Conservation (phyloP, 139 green algal genomes). For the Chlorella sp. region DNA sequence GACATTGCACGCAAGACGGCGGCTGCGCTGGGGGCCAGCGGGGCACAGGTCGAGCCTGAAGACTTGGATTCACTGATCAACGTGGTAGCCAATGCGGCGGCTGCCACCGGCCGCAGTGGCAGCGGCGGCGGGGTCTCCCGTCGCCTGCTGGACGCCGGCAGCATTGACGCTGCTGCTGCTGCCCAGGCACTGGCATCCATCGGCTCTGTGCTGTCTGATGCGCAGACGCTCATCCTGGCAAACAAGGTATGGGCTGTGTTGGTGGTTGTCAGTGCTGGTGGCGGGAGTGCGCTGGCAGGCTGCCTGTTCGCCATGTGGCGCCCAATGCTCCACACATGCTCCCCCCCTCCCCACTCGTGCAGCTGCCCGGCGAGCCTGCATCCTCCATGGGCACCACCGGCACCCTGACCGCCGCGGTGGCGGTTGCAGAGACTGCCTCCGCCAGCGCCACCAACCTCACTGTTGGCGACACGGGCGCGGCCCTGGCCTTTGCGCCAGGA, state of each 20-base stretch:
- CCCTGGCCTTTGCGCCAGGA: not conserved
- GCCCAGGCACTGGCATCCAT: not conserved
- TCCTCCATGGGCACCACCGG: not conserved
- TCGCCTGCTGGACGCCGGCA: too few species aligned
- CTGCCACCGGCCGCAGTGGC: not conserved
- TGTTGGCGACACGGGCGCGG: not conserved
- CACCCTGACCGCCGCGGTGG: not conserved
- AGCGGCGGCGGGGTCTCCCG: too few species aligned
- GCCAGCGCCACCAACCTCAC: not conserved
- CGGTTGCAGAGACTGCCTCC: not conserved
- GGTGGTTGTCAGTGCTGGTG: not conserved
- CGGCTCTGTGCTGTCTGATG: not conserved
- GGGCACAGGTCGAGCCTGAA: too few species aligned
- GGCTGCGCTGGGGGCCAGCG: too few species aligned
- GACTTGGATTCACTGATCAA: too few species aligned
- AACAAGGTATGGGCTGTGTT: not conserved
- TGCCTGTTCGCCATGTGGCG: not conserved
- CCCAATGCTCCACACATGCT: not conserved
- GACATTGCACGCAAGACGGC: too few species aligned
- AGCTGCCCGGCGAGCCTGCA: not conserved
- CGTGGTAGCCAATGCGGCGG: not conserved
- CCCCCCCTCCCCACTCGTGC: not conserved
- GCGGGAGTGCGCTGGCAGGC: not conserved
- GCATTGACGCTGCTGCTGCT: not conserved
- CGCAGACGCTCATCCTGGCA: not conserved